These are phyloP conservation scores for Helenozyma baotianmanensis DNA, from an alignment of 805 yeast species.

Conservation along the genomic window DNA sequence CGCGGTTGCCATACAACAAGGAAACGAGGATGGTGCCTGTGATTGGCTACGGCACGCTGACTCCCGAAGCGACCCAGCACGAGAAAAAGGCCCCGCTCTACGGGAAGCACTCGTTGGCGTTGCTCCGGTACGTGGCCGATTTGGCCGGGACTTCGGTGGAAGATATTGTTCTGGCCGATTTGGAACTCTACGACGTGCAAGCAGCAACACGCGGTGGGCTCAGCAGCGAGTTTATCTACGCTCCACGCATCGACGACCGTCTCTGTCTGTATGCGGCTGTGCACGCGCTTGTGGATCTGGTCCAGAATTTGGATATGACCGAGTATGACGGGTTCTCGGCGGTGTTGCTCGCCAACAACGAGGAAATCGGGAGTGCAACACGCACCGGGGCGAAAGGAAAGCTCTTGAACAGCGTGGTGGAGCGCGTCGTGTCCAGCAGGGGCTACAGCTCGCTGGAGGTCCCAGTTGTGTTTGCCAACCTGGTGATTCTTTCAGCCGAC, in stretches of 20 bases:
- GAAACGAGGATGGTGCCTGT: constrained; percentile 40
- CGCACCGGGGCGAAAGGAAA: constrained; percentile 39
- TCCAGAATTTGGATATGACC: constrained; percentile 7
- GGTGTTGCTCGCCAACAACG: constrained; percentile 36
- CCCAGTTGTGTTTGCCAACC: constrained; percentile 23
- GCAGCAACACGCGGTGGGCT: constrained; percentile 35
- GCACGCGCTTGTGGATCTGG: constrained; percentile 24
- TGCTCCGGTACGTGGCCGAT: constrained; percentile 29
- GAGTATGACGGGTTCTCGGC: constrained; percentile 26
- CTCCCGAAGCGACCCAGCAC: constrained; percentile 20
- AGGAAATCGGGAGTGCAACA: constrained; percentile 38
- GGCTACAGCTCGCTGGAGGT: constrained; percentile 4
- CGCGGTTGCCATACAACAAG: constrained; percentile 24
- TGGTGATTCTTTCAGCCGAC: constrained; percentile 37
- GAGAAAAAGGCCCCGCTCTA: constrained; percentile 25
- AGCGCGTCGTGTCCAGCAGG: constrained; percentile 8
- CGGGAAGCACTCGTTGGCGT: constrained; percentile 26
- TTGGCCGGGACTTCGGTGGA: constrained; percentile 19
- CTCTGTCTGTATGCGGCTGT: constrained; percentile 37
- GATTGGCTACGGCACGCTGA: constrained; percentile 21
- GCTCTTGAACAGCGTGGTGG: constrained; percentile 22
- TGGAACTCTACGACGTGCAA: constrained; percentile 36
- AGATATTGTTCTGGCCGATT: constrained; percentile 28
- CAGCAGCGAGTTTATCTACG: constrained; percentile 31
- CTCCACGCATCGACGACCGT: constrained; percentile 39